Percentiles rank a stretch among this genome's conserved stretches.
phyloP scores from a whole-genome alignment of 257 asterid genomes.

The Fraxinus anomala region DNA sequence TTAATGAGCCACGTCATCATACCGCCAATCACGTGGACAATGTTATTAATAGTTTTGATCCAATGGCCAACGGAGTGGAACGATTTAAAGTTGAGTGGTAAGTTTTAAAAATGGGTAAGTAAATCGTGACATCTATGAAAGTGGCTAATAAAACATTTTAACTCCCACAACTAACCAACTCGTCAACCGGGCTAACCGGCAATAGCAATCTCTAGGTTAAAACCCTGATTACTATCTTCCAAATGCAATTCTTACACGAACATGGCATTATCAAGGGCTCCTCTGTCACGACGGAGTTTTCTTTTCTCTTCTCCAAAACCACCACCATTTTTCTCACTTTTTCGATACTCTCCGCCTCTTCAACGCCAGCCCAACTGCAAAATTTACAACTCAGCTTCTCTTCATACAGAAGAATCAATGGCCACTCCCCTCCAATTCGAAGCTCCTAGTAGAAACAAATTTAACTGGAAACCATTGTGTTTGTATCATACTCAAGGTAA shows the following conservation, averaged over 20 bases:
- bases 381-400: constrained; percentile 32
- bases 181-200: too few relatives aligned
- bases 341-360: constrained; percentile 21
- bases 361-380: constrained; percentile 26
- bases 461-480: constrained; percentile 83
- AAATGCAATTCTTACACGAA: background rate
- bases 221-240: background rate
- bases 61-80: too few relatives aligned
- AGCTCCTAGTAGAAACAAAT: constrained; percentile 23
- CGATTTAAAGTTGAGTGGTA: too few relatives aligned
- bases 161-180: too few relatives aligned
- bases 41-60: too few relatives aligned
- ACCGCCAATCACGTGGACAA: too few relatives aligned
- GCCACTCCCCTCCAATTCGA: constrained; percentile 37
- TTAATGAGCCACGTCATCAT: too few relatives aligned
- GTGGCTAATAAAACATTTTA: too few relatives aligned
- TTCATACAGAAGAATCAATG: constrained; percentile 40
- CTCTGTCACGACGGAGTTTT: constrained; percentile 46
- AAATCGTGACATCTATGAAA: too few relatives aligned
- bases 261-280: constrained; percentile 39
- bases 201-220: too few relatives aligned
- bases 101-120: too few relatives aligned
- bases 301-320: constrained; percentile 27
- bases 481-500: constrained; percentile 75
- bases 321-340: constrained; percentile 20